Base-by-base conservation (phyloP, 164 flowering plant genomes). In the Paratinospora sagittata region DNA sequence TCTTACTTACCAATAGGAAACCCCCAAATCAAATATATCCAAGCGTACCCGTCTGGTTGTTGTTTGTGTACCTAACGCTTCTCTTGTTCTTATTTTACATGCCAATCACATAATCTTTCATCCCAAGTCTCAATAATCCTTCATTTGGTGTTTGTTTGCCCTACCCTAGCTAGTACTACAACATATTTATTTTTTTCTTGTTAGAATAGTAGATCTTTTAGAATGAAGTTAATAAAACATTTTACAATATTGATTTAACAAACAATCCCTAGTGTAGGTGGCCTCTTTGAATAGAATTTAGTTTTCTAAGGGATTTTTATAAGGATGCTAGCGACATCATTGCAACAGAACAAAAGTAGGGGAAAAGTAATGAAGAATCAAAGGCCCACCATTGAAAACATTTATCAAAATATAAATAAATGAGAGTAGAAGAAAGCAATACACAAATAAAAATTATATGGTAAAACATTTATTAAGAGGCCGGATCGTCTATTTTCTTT, bases 1-100 rank as follows among this genome's bases (percentile, higher is more conserved):
- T 55, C 24, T 55, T n/a, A n/a, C 61, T 55, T n/a, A 55, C 61
- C 26, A 55, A 55, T 55, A 55, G 24, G 61, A 55, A 30, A 55
- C 8, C 24, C 61, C 19, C 19, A n/a, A 55, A 55, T n/a, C n/a
- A n/a, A n/a, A n/a, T n/a, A n/a, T 23, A n/a, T 55, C 61, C 17
- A 55, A 52, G 60, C 60, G 60, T 52, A n/a, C 21, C 21, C 14
- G 17, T 17, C 21, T 55, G 61, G 21, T 55, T 6, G 61, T 55
- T 55, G 61, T 55, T 55, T 55, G 23, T n/a, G 21, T 21, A 55
- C 61, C 61, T 55, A 55, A 55, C 61, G 21, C 61, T 21, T 55
- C 34, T 30, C 34, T 30, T 30, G 3, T 30, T 30, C 34, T 30
- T 30, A 1, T 30, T 30, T 30, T 30, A 30, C 34, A 30, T 30